Base-by-base conservation (phyloP, 441 rosid genomes). In the Adansonia gregorii region DNA sequence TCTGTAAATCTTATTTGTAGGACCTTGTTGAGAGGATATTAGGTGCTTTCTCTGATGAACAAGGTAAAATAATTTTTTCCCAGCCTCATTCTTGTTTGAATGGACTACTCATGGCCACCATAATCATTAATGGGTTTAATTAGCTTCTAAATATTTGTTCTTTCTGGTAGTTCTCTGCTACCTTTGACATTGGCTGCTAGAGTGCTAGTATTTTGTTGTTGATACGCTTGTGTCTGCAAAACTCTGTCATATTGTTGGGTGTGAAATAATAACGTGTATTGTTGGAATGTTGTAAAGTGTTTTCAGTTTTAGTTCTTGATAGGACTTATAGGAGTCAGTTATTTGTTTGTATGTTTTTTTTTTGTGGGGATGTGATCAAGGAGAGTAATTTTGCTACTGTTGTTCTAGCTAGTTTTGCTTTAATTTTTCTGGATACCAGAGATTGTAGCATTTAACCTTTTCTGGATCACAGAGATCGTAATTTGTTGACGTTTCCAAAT, bases 11-110 rank as follows among this genome's bases (percentile, higher is more conserved):
- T 75, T 11, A 77, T 83, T 74, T 82, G 79, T 76, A 97, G 99
- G 99, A 97, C 74, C 99, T 97, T 77, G 94, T 93, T 46, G 97
- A 90, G 45, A 86, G 98, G 81, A 92, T 94, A 77, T 81, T 94
- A 79, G 76, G 81, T 45, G 84, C 86, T 80, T 90, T 97, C 15
- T 83, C 97, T 8, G 94, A 92, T 76, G 97, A 88, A 43, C 91
- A 87, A 87, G 99, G 99, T 94, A 82, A 80, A 35, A 31, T 72
- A 9, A 35, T 10, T 67, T 56, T 83, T 15, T 27, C 71, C 61
- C 4, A 12, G 15, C 35, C n/a, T 35, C 46, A 35, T 63, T 27
- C 4, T 73, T 27, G 3, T 17, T 35, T 70, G 41, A 73, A 27
- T 48, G 56, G 46, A 27, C 24, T 14, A 48, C 75, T 11, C 3